These are phyloP conservation scores for Nitzschia inconspicua DNA, from an alignment of 108 stramenopile species.

Conservation along the genomic window DNA sequence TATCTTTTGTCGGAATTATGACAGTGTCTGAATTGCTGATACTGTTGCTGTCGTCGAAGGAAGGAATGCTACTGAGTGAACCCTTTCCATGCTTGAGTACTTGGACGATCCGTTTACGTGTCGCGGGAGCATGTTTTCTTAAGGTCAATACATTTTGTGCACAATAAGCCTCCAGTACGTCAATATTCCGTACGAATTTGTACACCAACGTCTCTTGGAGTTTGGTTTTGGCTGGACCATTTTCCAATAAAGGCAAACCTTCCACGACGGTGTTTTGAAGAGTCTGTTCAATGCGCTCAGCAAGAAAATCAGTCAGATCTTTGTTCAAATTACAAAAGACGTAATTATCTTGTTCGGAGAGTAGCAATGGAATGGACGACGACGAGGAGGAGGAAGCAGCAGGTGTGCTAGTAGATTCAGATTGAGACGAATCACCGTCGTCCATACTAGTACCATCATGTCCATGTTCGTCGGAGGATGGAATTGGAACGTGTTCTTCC, in stretches of 20 bases:
- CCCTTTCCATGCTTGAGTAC: background rate
- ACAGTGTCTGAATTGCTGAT: too few species aligned
- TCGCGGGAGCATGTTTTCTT: slow-evolving; percentile 34
- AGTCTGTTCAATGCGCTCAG: slow-evolving; percentile 32
- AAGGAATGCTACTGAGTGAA: too few species aligned
- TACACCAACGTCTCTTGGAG: slow-evolving; percentile 30
- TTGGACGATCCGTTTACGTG: slow-evolving; percentile 44
- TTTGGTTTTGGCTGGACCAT: background rate
- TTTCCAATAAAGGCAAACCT: background rate
- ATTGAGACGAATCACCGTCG: too few species aligned
- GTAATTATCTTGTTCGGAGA: slow-evolving; percentile 22
- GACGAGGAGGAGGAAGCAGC: background rate
- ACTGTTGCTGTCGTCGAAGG: too few species aligned
- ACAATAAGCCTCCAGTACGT: slow-evolving; percentile 47
- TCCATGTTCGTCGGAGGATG: too few species aligned
- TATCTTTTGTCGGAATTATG: slow-evolving; percentile 2
- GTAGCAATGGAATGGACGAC: too few species aligned
- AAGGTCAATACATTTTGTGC: slow-evolving; percentile 54
- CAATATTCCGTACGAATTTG: slow-evolving; percentile 53
- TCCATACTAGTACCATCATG: too few species aligned
- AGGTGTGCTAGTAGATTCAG: too few species aligned
- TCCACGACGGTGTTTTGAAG: slow-evolving; percentile 20
- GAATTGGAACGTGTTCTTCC: too few species aligned
- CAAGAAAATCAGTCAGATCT: slow-evolving; percentile 39
- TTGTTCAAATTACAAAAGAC: slow-evolving; percentile 48